phyloP scores from a whole-genome alignment of 2,329 filamentous ascomycete genomes.

The Diaporthe sp. region DNA sequence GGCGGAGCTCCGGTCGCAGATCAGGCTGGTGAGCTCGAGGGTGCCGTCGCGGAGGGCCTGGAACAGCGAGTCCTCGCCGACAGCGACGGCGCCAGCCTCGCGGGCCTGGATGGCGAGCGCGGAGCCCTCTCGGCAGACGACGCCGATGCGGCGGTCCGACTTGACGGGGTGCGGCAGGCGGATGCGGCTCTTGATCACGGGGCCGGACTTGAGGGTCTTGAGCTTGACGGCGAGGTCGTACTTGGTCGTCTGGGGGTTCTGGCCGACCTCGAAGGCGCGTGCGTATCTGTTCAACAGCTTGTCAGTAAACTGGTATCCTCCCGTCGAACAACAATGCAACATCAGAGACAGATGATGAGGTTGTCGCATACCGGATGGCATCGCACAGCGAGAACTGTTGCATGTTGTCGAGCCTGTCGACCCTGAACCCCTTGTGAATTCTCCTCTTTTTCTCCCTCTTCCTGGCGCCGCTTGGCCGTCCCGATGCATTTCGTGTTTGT shows the following conservation, averaged over 20 bases:
- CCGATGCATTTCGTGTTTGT: slow-evolving; percentile 60
- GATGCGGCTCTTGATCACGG: slow-evolving; percentile 88
- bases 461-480: slow-evolving; percentile 56
- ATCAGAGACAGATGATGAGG: neutral
- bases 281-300: slow-evolving; percentile 75
- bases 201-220: slow-evolving; percentile 86
- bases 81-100: slow-evolving; percentile 83
- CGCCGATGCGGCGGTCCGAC: slow-evolving; percentile 89
- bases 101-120: slow-evolving; percentile 80
- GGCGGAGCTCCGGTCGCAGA: slow-evolving; percentile 86
- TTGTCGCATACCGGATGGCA: slow-evolving; percentile 82
- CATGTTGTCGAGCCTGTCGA: slow-evolving; percentile 76
- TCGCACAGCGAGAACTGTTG: slow-evolving; percentile 88
- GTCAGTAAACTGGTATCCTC: neutral
- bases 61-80: slow-evolving; percentile 90
- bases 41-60: slow-evolving; percentile 79
- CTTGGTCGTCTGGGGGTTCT: slow-evolving; percentile 79
- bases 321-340: neutral
- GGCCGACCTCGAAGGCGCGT: slow-evolving; percentile 91
- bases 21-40: slow-evolving; percentile 89
- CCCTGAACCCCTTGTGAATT: slow-evolving; percentile 74
- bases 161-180: slow-evolving; percentile 91
- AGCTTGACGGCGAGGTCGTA: slow-evolving; percentile 92
- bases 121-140: slow-evolving; percentile 89
- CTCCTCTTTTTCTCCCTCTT: slow-evolving; percentile 72